Evolutionary conservation across 192 early-diverging fungal genomes (phyloP).

Genomic region (Coemansia sp.): DNA sequence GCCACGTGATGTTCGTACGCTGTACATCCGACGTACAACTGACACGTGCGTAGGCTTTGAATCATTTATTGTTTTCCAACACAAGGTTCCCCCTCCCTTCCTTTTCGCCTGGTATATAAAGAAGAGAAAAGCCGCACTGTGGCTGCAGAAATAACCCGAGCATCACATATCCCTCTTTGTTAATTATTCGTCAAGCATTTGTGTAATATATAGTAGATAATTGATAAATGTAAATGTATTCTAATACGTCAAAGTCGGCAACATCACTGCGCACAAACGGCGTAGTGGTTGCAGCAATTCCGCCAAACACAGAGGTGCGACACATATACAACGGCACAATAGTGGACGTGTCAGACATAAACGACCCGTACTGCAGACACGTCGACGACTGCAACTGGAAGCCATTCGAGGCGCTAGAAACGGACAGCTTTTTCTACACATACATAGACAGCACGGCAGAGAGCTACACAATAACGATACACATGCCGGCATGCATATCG

Average conservation of each 20-base stretch:
- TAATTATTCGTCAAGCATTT: not conserved
- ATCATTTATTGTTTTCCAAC: too few relatives aligned
- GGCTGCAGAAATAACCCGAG: too few relatives aligned
- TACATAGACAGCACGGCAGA: slow-evolving; percentile 13
- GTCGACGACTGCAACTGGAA: slow-evolving; percentile 36
- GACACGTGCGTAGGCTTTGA: not conserved
- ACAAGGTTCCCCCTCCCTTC: too few relatives aligned
- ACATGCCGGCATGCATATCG: slow-evolving; percentile 29
- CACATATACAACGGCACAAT: slow-evolving; percentile 37
- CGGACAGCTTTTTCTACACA: slow-evolving; percentile 26
- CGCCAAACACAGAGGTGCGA: slow-evolving; percentile 18
- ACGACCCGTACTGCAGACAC: slow-evolving; percentile 5
- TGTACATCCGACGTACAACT: not conserved
- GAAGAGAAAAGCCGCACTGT: not conserved
- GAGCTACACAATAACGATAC: slow-evolving; percentile 17
- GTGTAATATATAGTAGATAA: not conserved
- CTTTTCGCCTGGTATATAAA: not conserved
- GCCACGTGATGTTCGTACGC: not conserved
- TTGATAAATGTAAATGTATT: not conserved
- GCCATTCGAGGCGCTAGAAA: slow-evolving; percentile 28
- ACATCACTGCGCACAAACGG: slow-evolving; percentile 27
- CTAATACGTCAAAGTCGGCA: slow-evolving; percentile 5
- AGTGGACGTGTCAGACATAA: slow-evolving; percentile 3
- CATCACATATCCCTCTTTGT: not conserved
- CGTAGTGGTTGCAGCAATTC: slow-evolving; percentile 22